These are phyloP conservation scores for Amylocarpus encephaloides DNA, from an alignment of 2,329 filamentous ascomycete species.

Conservation along the genomic window DNA sequence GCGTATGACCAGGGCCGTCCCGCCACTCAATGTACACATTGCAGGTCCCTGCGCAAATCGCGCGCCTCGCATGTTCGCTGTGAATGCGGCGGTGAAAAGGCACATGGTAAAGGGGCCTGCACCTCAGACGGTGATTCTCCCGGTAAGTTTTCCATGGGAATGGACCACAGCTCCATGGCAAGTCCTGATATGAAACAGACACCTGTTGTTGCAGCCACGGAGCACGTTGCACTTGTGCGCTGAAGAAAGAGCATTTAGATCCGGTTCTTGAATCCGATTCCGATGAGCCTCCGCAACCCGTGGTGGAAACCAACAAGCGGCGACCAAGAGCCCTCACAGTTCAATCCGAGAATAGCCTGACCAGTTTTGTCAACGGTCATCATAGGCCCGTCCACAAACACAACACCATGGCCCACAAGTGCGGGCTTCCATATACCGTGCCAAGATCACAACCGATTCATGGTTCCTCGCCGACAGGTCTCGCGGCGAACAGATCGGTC, in stretches of 20 bases:
- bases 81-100: constrained; percentile 90
- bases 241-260: constrained; percentile 58
- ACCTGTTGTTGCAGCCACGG: constrained; percentile 67
- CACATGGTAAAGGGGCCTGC: constrained; percentile 52
- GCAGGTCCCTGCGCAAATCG: constrained; percentile 92
- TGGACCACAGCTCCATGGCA: constrained; percentile 20
- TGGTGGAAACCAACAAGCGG: constrained; percentile 35
- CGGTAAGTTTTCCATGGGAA: constrained; percentile 31
- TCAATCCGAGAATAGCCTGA: constrained; percentile 51
- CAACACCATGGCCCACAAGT: constrained; percentile 54
- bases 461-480: constrained; percentile 40
- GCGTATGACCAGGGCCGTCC: constrained; percentile 60
- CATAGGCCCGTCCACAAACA: constrained; percentile 58
- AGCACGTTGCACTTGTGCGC: constrained; percentile 56
- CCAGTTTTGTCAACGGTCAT: constrained; percentile 58
- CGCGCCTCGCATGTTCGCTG: constrained; percentile 92
- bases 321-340: constrained; percentile 55
- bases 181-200: constrained; percentile 40
- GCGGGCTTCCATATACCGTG: constrained; percentile 52
- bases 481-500: constrained; percentile 40
- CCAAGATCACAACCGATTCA: constrained; percentile 53
- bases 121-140: constrained; percentile 43
- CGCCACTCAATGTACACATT: constrained; percentile 96
- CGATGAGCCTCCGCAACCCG: constrained; percentile 40
- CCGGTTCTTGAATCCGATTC: constrained; percentile 60